A percentile compares a stretch with the other conserved stretches of the same genome.
phyloP scores from a whole-genome alignment of 345 rosid genomes.

The Salix caprea region DNA sequence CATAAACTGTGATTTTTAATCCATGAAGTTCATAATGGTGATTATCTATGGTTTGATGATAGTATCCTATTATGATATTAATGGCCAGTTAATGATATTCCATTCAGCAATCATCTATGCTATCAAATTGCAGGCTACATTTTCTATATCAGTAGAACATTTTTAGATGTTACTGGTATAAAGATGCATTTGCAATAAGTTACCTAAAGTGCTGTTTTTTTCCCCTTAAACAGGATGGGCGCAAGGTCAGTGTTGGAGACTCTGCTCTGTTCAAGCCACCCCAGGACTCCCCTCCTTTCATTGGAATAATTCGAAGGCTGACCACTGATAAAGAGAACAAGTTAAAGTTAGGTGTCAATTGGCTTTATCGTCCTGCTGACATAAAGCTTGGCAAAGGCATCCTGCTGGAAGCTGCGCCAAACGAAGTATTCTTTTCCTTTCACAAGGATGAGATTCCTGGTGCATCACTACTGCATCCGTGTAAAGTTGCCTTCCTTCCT shows the following conservation, averaged over 20 bases:
- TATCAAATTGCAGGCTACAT: background rate
- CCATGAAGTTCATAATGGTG: background rate
- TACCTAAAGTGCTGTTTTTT: background rate
- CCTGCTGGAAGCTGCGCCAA: conserved; percentile 80
- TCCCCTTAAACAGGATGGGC: conserved; percentile 57
- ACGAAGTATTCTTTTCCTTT: conserved; percentile 91
- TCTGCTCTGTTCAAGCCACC: conserved; percentile 89
- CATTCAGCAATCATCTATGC: background rate
- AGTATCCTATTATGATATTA: background rate
- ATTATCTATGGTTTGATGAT: background rate
- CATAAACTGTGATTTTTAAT: background rate
- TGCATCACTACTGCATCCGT: conserved; percentile 90
- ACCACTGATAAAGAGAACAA: conserved; percentile 46
- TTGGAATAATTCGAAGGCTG: conserved; percentile 66
- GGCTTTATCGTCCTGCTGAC: conserved; percentile 88
- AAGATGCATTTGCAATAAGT: background rate
- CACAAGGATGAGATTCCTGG: conserved; percentile 90
- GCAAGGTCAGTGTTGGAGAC: conserved; percentile 77
- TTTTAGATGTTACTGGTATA: background rate
- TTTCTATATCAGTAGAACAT: background rate
- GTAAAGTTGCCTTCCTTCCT: conserved; percentile 92
- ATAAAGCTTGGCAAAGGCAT: conserved; percentile 81
- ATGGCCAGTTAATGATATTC: background rate
- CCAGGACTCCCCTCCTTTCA: conserved; percentile 75
- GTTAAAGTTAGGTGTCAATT: conserved; percentile 61